Evolutionary conservation across 768 basidiomycete genomes (phyloP).

Genomic region (Suillus brevipes): DNA sequence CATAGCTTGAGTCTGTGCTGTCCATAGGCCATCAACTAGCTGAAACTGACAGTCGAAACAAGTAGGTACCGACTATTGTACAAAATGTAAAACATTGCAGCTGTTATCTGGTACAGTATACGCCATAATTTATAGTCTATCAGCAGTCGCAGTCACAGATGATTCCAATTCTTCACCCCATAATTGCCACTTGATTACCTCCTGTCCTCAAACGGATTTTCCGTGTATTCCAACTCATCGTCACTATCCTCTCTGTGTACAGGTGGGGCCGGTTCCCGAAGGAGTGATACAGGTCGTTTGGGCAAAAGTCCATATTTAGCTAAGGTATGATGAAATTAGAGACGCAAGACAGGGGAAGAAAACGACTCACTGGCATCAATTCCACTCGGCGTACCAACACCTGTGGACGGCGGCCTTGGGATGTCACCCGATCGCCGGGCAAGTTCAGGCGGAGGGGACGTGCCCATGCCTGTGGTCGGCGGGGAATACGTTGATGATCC

Average conservation of each 20-base stretch:
- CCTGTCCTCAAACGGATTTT: constrained; percentile 72
- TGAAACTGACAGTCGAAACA: background rate
- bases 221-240: constrained; percentile 69
- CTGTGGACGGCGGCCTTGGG: constrained; percentile 23
- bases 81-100: background rate
- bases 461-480: constrained; percentile 2
- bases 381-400: constrained; percentile 17
- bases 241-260: constrained; percentile 34
- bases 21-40: background rate
- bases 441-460: constrained; percentile 3
- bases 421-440: background rate
- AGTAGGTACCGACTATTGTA: background rate
- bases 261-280: constrained; percentile 33
- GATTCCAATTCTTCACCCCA: background rate
- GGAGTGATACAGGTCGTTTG: constrained; percentile 69
- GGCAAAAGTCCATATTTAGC: constrained; percentile 73
- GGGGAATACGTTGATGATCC: constrained; percentile 4
- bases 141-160: background rate
- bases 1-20: background rate
- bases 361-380: constrained; percentile 36
- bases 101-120: background rate
- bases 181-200: constrained; percentile 5
- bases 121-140: background rate
- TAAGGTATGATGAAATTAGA: constrained; percentile 18
- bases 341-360: background rate